These are phyloP conservation scores for Leccinum imitatum DNA, from an alignment of 768 basidiomycete species.

Conservation along the genomic window DNA sequence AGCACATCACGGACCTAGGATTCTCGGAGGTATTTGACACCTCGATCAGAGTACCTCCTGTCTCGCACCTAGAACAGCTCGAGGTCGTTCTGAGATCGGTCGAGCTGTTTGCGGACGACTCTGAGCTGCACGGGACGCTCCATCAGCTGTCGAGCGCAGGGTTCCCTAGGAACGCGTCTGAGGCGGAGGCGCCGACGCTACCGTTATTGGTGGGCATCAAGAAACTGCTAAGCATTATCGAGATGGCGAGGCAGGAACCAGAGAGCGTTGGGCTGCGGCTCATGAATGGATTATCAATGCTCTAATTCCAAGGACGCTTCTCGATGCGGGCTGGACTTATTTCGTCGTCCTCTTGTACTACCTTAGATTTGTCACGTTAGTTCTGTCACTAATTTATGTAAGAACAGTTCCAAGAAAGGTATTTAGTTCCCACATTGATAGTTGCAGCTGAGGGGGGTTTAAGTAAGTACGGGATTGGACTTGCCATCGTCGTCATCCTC, in stretches of 20 bases:
- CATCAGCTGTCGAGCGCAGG: conserved; percentile 72
- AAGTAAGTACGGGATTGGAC: neutral
- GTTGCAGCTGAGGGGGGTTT: conserved; percentile 8
- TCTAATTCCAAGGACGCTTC: conserved; percentile 29
- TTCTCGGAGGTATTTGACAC: conserved; percentile 88
- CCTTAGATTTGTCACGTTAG: conserved; percentile 1
- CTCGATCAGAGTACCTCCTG: conserved; percentile 80
- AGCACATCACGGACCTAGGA: conserved; percentile 85
- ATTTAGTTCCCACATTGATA: conserved; percentile 23
- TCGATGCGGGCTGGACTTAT: neutral
- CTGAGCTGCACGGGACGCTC: conserved; percentile 59
- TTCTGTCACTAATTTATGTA: neutral
- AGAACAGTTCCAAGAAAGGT: conserved; percentile 18
- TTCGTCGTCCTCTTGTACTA: conserved; percentile 7
- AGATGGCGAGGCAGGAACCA: conserved; percentile 97
- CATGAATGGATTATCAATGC: conserved; percentile 47
- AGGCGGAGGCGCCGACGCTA: conserved; percentile 44
- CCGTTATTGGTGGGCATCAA: conserved; percentile 87
- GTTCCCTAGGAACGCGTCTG: conserved; percentile 44
- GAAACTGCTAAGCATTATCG: conserved; percentile 84
- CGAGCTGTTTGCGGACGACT: conserved; percentile 60
- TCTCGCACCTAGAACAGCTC: conserved; percentile 69
- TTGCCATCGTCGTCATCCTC: conserved; percentile 1
- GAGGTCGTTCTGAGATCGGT: conserved; percentile 78
- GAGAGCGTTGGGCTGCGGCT: conserved; percentile 75